A percentile compares a stretch with the other conserved stretches of the same genome.
These are phyloP conservation scores for Elaeis oleifera DNA, from an alignment of 202 grass and related monocot genomes.

Conservation along the genomic window DNA sequence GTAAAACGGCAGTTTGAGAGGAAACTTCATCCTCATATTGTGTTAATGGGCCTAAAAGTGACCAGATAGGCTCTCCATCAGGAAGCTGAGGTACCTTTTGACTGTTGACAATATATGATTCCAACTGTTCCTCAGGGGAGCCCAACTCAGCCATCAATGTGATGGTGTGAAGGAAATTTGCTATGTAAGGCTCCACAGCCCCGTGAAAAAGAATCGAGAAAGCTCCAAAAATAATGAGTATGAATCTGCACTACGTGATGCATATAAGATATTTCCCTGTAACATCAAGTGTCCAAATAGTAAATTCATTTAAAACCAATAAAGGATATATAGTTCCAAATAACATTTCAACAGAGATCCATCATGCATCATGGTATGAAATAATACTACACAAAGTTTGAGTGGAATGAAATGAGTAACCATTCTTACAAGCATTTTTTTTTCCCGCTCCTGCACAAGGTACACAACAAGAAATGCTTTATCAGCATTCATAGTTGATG, in stretches of 20 bases:
- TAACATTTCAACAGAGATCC: no score
- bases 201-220: conserved; percentile 28
- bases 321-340: no score
- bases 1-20: not conserved
- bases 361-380: no score
- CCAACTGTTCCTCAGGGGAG: conserved; percentile 8
- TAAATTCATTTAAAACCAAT: no score
- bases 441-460: no score
- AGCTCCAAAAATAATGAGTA: conserved; percentile 26
- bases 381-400: no score
- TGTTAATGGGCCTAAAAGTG: conserved; percentile 2
- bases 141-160: conserved; percentile 22
- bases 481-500: no score
- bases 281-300: not conserved
- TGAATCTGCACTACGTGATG: conserved; percentile 20
- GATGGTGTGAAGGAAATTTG: conserved; percentile 22
- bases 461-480: no score
- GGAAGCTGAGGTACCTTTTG: conserved; percentile 19
- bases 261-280: conserved; percentile 19
- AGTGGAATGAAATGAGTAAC: no score
- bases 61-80: conserved; percentile 12
- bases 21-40: not conserved
- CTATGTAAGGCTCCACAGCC: conserved; percentile 8
- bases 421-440: no score
- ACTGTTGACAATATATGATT: conserved; percentile 18